Conservation (phyloP, 2,329 filamentous ascomycete species). For the Aspergillus novofumigatus region DNA sequence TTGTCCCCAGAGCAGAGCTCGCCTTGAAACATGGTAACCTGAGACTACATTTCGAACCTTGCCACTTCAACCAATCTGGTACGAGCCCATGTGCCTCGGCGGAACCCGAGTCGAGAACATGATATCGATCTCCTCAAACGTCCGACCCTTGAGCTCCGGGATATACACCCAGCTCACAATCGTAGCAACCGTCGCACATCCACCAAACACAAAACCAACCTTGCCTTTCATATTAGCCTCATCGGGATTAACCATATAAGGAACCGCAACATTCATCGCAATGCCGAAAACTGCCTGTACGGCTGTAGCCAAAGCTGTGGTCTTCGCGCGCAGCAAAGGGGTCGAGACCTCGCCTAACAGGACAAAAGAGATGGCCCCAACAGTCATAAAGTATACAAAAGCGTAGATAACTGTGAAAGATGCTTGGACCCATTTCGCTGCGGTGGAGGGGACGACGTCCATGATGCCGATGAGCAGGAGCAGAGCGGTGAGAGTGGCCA, state of each 20-base stretch:
- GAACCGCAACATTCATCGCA: constrained; percentile 37
- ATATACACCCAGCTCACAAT: constrained; percentile 22
- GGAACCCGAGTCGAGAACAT: constrained; percentile 24
- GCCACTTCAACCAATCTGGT: no score
- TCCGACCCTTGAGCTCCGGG: constrained; percentile 24
- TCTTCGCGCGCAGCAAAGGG: constrained; percentile 42
- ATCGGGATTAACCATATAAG: constrained; percentile 38
- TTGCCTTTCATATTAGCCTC: constrained; percentile 23
- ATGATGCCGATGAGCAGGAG: constrained; percentile 31
- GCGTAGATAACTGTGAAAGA: constrained; percentile 37
- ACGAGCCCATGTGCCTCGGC: no score
- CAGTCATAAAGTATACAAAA: constrained; percentile 38
- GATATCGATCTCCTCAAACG: constrained; percentile 29
- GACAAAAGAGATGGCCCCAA: constrained; percentile 43
- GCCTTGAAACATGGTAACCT: no score
- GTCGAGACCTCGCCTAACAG: constrained; percentile 46
- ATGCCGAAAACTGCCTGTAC: constrained; percentile 38
- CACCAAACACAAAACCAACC: constrained; percentile 26
- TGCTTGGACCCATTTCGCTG: constrained; percentile 30
- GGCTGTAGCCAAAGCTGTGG: constrained; percentile 38
- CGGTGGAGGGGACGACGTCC: constrained; percentile 27
- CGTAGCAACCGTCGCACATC: constrained; percentile 15
- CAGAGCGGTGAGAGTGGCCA: no score
- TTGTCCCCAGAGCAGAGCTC: no score
- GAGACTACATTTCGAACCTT: no score